These are phyloP conservation scores for Kwoniella shandongensis DNA, from an alignment of 768 basidiomycete genomes.

Conservation along the genomic window DNA sequence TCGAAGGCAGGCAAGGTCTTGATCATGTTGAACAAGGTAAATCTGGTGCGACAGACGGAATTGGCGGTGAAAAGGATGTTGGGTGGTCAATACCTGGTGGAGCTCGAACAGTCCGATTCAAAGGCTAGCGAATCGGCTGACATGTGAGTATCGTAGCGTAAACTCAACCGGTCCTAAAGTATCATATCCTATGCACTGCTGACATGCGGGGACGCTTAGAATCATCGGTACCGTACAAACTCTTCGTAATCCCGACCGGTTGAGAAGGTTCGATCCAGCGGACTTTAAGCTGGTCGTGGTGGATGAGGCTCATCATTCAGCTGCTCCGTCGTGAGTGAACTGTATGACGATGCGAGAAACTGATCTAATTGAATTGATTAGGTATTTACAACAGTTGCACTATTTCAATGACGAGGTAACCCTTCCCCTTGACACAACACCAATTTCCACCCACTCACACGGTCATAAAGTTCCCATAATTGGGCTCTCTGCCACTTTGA, in stretches of 20 bases:
- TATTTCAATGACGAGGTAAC: slow-evolving; percentile 67
- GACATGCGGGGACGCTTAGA: slow-evolving; percentile 28
- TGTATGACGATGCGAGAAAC: background rate
- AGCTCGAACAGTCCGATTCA: slow-evolving; percentile 85
- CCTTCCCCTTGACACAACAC: slow-evolving; percentile 52
- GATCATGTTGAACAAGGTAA: slow-evolving; percentile 76
- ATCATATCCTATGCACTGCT: no score
- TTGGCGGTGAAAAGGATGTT: slow-evolving; percentile 66
- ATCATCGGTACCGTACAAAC: slow-evolving; percentile 60
- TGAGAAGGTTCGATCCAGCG: slow-evolving; percentile 72
- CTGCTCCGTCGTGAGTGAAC: slow-evolving; percentile 72
- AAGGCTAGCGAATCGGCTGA: slow-evolving; percentile 77
- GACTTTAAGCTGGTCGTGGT: slow-evolving; percentile 73
- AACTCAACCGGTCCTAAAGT: no score
- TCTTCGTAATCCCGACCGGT: slow-evolving; percentile 63
- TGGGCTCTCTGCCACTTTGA: slow-evolving; percentile 94
- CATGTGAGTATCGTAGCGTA: slow-evolving; percentile 63
- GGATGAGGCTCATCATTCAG: slow-evolving; percentile 95
- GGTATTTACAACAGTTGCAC: slow-evolving; percentile 80
- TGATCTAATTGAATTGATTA: slow-evolving; percentile 30
- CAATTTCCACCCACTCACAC: slow-evolving; percentile 26
- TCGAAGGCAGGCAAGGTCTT: slow-evolving; percentile 59
- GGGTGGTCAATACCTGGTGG: slow-evolving; percentile 69
- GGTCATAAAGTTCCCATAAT: slow-evolving; percentile 67
- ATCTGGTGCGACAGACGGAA: slow-evolving; percentile 84